phyloP scores from a whole-genome alignment of 768 basidiomycete genomes.

The Boletus rubescentipes region DNA sequence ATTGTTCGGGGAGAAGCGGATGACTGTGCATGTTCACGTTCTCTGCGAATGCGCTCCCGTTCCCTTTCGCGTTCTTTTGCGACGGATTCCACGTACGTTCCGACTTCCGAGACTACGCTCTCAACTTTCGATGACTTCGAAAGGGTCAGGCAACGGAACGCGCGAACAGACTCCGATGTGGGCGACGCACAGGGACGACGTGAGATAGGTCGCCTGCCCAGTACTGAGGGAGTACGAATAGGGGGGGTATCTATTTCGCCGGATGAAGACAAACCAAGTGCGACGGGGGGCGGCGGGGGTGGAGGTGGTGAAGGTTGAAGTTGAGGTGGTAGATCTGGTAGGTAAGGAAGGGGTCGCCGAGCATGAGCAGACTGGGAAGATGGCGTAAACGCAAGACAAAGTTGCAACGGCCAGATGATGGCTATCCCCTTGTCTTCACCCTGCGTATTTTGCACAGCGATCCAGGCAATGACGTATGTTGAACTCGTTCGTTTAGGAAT shows the following conservation, averaged over 20 bases:
- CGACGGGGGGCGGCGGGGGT: conserved; percentile 35
- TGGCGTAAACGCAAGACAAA: conserved; percentile 51
- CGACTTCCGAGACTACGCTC: conserved; percentile 58
- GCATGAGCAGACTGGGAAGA: conserved; percentile 36
- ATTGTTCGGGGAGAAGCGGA: conserved; percentile 28
- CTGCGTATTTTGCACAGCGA: conserved; percentile 72
- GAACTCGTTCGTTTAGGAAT: conserved; percentile 19
- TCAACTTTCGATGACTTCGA: conserved; percentile 50
- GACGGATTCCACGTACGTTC: conserved; percentile 71
- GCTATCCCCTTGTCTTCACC: conserved; percentile 78
- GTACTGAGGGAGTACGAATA: conserved; percentile 8
- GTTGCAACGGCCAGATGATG: conserved; percentile 67
- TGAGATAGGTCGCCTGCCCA: conserved; percentile 30
- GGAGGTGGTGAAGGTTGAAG: conserved; percentile 55
- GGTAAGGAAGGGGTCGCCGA: conserved; percentile 46
- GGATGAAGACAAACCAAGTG: conserved; percentile 21
- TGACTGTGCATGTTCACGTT: conserved; percentile 49
- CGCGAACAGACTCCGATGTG: conserved; percentile 39
- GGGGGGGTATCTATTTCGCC: background rate
- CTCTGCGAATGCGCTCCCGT: conserved; percentile 67
- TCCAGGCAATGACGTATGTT: conserved; percentile 66
- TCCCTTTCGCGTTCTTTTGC: conserved; percentile 77
- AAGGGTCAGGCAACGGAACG: conserved; percentile 52
- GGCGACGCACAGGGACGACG: conserved; percentile 34
- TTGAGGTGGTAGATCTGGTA: conserved; percentile 65